Evolutionary conservation across 2,329 filamentous ascomycete genomes (phyloP).

Genomic region (Juglanconis oblonga): DNA sequence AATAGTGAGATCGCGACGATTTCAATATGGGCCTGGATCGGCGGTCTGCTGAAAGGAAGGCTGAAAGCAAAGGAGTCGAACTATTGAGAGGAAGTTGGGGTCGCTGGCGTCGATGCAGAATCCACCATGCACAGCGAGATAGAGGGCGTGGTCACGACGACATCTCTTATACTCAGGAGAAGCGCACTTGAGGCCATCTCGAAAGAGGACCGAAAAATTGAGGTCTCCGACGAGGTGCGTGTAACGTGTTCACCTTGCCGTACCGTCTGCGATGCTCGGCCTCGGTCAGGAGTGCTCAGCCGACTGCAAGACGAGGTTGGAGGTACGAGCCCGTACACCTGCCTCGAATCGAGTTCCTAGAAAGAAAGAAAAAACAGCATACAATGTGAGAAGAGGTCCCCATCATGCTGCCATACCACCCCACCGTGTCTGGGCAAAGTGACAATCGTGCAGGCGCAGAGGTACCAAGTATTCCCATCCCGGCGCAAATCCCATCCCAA

Average conservation of each 20-base stretch:
- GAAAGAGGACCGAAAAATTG: slow-evolving; percentile 6
- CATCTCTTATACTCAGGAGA: slow-evolving; percentile 9
- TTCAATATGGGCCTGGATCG: slow-evolving; percentile 14
- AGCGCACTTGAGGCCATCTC: slow-evolving; percentile 9
- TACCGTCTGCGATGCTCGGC: slow-evolving; percentile 1
- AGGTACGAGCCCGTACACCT: not conserved
- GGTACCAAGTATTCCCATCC: not conserved
- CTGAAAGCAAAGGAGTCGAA: slow-evolving; percentile 13
- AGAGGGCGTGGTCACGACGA: slow-evolving; percentile 1
- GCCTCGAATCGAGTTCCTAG: not conserved
- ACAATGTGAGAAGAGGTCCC: not conserved
- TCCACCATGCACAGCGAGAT: not conserved
- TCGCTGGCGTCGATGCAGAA: slow-evolving; percentile 14
- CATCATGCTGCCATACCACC: not conserved
- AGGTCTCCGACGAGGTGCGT: slow-evolving; percentile 15
- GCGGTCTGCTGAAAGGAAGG: slow-evolving; percentile 17
- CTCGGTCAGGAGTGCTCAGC: not conserved
- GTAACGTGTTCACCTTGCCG: not conserved
- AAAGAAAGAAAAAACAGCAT: not conserved
- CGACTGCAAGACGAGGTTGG: not conserved
- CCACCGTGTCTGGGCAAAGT: not conserved
- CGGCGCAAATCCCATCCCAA: slow-evolving; percentile 6
- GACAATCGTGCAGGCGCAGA: slow-evolving; percentile 7
- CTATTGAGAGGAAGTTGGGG: slow-evolving; percentile 17
- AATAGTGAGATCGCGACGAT: slow-evolving; percentile 15